Conservation (phyloP, 768 basidiomycete genomes). For the Cystofilobasidium capitatum region DNA sequence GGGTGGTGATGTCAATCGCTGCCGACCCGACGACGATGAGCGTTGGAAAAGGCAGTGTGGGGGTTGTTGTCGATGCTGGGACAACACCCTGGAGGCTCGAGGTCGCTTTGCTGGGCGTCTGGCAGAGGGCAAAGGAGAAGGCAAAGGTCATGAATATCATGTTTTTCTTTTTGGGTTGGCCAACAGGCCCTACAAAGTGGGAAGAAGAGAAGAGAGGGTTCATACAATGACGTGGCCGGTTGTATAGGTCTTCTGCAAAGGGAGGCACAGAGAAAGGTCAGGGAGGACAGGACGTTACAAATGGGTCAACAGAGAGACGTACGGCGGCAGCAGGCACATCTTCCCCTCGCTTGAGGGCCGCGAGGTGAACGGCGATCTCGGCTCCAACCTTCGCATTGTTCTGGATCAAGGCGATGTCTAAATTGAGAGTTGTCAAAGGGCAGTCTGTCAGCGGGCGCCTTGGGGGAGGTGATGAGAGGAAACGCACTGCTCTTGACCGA, state of each 20-base stretch:
- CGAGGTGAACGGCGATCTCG: conserved; percentile 31
- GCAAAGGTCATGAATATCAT: background rate
- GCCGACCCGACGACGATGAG: conserved; percentile 74
- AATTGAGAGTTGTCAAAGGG: too few species aligned
- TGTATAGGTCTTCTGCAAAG: background rate
- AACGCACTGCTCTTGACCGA: conserved; percentile 55
- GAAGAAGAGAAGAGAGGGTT: background rate
- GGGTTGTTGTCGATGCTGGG: background rate
- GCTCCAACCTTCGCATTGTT: conserved; percentile 77
- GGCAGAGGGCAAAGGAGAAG: conserved; percentile 1
- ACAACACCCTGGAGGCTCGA: too few species aligned
- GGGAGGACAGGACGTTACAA: background rate
- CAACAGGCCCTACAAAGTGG: background rate
- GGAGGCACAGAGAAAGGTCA: background rate
- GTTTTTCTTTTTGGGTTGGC: too few species aligned
- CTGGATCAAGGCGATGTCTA: conserved; percentile 79
- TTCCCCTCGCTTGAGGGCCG: conserved; percentile 12
- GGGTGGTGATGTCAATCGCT: conserved; percentile 55
- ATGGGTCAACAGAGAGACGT: background rate
- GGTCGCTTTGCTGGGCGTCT: background rate
- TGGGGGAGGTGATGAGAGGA: background rate
- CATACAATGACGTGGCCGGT: conserved; percentile 4
- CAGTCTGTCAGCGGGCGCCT: background rate
- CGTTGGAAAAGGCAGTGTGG: conserved; percentile 24
- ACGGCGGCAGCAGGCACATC: background rate